These are phyloP conservation scores for Dalbergia oliveri DNA, from an alignment of 306 rosid species.

Conservation along the genomic window DNA sequence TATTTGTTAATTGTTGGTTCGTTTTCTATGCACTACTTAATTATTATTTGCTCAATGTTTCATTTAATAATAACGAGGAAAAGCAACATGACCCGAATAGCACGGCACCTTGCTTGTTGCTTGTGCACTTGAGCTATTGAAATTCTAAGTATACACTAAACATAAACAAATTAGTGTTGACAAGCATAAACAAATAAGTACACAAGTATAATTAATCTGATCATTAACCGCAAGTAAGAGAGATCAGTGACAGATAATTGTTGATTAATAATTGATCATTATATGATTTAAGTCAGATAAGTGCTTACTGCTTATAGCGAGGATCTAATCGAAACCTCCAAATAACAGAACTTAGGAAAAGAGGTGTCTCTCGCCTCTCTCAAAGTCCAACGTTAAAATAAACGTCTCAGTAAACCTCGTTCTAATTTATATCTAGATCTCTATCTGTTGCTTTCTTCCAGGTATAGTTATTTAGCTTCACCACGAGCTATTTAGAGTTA, in stretches of 20 bases:
- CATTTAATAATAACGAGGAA: not conserved
- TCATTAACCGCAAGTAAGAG: not conserved
- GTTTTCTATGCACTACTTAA: not conserved
- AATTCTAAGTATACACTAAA: not conserved
- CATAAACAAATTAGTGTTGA: conserved; percentile 14
- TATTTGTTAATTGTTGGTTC: not conserved
- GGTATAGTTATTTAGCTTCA: not conserved
- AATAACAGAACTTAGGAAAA: not conserved
- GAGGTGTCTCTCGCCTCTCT: not conserved
- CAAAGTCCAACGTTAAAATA: not conserved
- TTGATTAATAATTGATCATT: not conserved
- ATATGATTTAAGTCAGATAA: not conserved
- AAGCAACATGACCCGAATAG: not conserved
- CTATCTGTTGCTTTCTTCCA: not conserved
- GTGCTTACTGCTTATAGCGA: not conserved
- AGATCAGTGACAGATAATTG: not conserved
- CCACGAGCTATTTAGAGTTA: not conserved
- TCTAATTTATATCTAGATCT: not conserved
- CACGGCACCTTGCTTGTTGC: not conserved
- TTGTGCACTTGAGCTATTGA: not conserved
- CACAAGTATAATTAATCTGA: not conserved
- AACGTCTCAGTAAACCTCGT: not conserved
- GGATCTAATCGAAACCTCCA: conserved; percentile 4
- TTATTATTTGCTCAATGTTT: not conserved
- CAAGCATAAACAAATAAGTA: conserved; percentile 1